Evolutionary conservation across 2,329 filamentous ascomycete genomes (phyloP).

Genomic region (Pestalotiopsis sp.): DNA sequence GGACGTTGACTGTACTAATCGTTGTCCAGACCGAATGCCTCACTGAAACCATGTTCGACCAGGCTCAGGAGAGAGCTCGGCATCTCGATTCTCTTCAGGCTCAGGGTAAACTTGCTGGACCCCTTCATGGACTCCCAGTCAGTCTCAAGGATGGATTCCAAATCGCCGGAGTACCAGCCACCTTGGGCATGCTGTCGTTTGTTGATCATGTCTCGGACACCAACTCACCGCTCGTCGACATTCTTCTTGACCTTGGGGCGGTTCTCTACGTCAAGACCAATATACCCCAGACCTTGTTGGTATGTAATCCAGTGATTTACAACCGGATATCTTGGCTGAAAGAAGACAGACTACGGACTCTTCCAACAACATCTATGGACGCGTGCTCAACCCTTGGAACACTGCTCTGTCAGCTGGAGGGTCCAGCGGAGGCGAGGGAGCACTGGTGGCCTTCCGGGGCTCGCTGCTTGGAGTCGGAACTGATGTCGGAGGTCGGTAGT

Average conservation of each 20-base stretch:
- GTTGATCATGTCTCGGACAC: constrained; percentile 6
- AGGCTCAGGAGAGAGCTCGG: constrained; percentile 45
- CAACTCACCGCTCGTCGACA: constrained; percentile 38
- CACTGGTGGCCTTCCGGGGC: constrained; percentile 22
- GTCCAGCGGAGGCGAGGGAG: constrained; percentile 35
- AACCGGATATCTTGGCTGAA: not conserved
- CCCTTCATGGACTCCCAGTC: constrained; percentile 64
- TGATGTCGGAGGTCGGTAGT: constrained; percentile 18
- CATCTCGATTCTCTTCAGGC: constrained; percentile 45
- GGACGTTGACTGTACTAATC: not conserved
- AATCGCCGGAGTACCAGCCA: constrained; percentile 51
- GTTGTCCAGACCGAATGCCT: constrained; percentile 29
- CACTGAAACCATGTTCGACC: constrained; percentile 52
- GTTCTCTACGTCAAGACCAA: constrained; percentile 57
- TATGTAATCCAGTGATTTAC: not conserved
- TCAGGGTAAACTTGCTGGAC: constrained; percentile 50
- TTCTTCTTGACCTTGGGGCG: constrained; percentile 47
- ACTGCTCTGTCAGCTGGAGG: constrained; percentile 34
- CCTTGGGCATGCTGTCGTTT: constrained; percentile 41
- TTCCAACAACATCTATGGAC: constrained; percentile 43
- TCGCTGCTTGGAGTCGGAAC: constrained; percentile 22
- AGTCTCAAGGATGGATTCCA: constrained; percentile 58
- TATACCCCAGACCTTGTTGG: constrained; percentile 55
- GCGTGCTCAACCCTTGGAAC: constrained; percentile 42
- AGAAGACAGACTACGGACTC: constrained; percentile 31